Evolutionary conservation across 805 yeast genomes (phyloP).

Genomic region (Barnettozyma wickerhamii): DNA sequence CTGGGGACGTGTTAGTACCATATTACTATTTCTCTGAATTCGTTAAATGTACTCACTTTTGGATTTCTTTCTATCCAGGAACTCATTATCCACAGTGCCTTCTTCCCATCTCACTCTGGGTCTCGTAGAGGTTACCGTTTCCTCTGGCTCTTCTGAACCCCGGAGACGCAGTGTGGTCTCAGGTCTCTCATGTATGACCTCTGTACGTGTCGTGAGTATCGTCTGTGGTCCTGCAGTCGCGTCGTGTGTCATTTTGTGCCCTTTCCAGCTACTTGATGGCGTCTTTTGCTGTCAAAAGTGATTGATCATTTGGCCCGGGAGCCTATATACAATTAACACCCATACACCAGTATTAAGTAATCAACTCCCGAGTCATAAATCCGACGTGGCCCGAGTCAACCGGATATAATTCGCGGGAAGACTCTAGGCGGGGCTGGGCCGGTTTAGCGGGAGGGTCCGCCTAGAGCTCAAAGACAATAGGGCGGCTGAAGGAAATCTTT

Average conservation of each 20-base stretch:
- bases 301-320: too few relatives aligned
- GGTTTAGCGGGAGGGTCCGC: too few relatives aligned
- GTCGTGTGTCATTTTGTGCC: neutral
- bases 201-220: neutral
- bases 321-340: too few relatives aligned
- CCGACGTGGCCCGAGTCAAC: too few relatives aligned
- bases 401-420: too few relatives aligned
- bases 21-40: neutral
- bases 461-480: too few relatives aligned
- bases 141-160: constrained; percentile 20
- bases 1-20: constrained; percentile 18
- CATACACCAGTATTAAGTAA: too few relatives aligned
- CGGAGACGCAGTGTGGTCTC: constrained; percentile 15
- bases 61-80: constrained; percentile 82
- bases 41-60: constrained; percentile 43
- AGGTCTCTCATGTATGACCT: neutral
- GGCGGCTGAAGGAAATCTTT: too few relatives aligned
- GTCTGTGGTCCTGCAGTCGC: neutral
- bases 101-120: constrained; percentile 78
- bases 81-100: constrained; percentile 86
- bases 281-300: too few relatives aligned
- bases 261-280: too few relatives aligned
- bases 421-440: too few relatives aligned
- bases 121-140: constrained; percentile 19
- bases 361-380: too few relatives aligned